phyloP scores from a whole-genome alignment of 148 eudicot species.

The Amaranthus hypochondriacus region DNA sequence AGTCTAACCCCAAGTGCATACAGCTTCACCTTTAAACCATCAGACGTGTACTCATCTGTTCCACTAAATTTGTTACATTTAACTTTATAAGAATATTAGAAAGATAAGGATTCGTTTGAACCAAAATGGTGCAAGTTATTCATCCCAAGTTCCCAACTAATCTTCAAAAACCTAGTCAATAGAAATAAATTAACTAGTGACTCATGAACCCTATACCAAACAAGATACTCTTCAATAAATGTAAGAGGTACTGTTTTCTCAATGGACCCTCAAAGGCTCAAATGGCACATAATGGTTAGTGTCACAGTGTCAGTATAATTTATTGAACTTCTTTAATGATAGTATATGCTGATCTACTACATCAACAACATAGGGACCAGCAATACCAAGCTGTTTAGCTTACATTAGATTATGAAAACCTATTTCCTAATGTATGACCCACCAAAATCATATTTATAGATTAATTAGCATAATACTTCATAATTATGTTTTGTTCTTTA shows the following conservation, averaged over 20 bases:
- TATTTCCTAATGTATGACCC: too few species aligned
- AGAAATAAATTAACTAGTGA: background rate
- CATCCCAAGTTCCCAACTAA: background rate
- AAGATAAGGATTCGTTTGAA: background rate
- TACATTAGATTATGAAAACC: too few species aligned
- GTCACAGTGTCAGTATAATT: constrained; percentile 8
- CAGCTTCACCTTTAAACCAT: background rate
- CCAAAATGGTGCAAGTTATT: background rate
- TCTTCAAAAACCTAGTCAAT: background rate
- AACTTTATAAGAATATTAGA: too few species aligned
- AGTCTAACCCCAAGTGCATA: background rate
- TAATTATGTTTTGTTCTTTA: too few species aligned
- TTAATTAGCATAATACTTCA: too few species aligned
- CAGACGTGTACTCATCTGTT: too few species aligned
- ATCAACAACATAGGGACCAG: too few species aligned
- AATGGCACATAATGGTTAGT: background rate
- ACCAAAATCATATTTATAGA: too few species aligned
- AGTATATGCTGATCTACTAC: background rate
- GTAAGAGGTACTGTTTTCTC: background rate
- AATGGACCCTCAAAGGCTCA: constrained; percentile 1
- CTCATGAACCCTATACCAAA: background rate
- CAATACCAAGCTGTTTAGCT: too few species aligned
- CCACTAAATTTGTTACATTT: too few species aligned
- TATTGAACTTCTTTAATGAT: constrained; percentile 9
- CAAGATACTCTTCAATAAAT: background rate